A percentile compares a stretch with the other conserved stretches of the same genome.
Evolutionary conservation across 2,329 filamentous ascomycete species (phyloP).

Genomic region (Aureobasidium sp.): DNA sequence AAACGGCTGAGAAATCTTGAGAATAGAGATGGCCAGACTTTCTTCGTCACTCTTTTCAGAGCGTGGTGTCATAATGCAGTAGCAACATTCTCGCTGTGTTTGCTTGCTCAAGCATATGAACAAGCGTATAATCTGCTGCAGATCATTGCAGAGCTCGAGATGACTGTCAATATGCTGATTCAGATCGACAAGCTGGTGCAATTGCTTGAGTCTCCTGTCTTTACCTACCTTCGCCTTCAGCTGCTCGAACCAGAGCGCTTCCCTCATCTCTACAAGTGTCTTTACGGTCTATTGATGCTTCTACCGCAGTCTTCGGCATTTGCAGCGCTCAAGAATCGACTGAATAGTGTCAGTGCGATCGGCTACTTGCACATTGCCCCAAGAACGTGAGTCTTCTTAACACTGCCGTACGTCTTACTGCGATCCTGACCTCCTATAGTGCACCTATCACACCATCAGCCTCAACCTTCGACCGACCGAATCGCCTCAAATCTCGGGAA

Average conservation of each 20-base stretch:
- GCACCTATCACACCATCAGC: slow-evolving; percentile 26
- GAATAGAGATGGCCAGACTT: slow-evolving; percentile 85
- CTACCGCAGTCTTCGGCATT: slow-evolving; percentile 97
- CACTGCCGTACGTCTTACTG: slow-evolving; percentile 18
- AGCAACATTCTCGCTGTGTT: slow-evolving; percentile 89
- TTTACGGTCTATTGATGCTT: slow-evolving; percentile 95
- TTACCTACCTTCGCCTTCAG: slow-evolving; percentile 93
- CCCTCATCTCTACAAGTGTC: slow-evolving; percentile 81
- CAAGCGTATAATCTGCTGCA: slow-evolving; percentile 94
- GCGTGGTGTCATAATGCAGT: slow-evolving; percentile 99
- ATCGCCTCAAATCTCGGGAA: slow-evolving; percentile 71
- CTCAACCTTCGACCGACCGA: slow-evolving; percentile 43
- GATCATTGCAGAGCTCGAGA: slow-evolving; percentile 93
- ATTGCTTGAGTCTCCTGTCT: slow-evolving; percentile 91
- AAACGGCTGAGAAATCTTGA: slow-evolving; percentile 88
- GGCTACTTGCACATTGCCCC: slow-evolving; percentile 83
- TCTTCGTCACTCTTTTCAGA: slow-evolving; percentile 89
- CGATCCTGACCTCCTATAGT: slow-evolving; percentile 15
- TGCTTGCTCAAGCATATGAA: slow-evolving; percentile 94
- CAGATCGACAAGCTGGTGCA: slow-evolving; percentile 98
- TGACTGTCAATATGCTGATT: slow-evolving; percentile 98
- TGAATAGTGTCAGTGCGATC: slow-evolving; percentile 96
- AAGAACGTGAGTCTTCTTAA: slow-evolving; percentile 47
- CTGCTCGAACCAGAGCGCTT: slow-evolving; percentile 92
- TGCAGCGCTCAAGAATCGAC: slow-evolving; percentile 87